These are phyloP conservation scores for Hysterangium stoloniferum DNA, from an alignment of 768 basidiomycete genomes.

Conservation along the genomic window DNA sequence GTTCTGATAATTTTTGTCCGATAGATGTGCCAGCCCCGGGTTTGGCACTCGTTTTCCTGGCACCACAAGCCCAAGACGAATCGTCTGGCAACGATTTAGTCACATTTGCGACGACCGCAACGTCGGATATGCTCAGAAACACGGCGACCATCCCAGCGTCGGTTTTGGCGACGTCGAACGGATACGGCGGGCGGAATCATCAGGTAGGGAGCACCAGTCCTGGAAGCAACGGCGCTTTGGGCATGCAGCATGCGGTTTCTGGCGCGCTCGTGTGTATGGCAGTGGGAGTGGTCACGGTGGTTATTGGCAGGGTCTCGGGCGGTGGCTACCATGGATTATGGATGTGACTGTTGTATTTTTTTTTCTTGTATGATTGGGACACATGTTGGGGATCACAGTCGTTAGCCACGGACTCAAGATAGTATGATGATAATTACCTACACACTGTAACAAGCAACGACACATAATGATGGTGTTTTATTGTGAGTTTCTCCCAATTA, in stretches of 20 bases:
- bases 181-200: slow-evolving; percentile 29
- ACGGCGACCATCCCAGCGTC: slow-evolving; percentile 47
- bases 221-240: background rate
- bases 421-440: too few relatives aligned
- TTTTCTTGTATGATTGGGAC: too few relatives aligned
- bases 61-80: slow-evolving; percentile 31
- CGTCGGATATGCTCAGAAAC: slow-evolving; percentile 41
- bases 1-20: slow-evolving; percentile 41
- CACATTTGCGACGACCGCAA: slow-evolving; percentile 51
- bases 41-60: slow-evolving; percentile 69
- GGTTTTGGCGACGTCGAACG: slow-evolving; percentile 58
- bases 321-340: too few relatives aligned
- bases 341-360: too few relatives aligned
- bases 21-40: slow-evolving; percentile 62
- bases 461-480: too few relatives aligned
- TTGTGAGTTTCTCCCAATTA: too few relatives aligned
- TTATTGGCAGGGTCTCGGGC: too few relatives aligned
- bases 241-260: background rate
- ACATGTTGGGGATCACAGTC: too few relatives aligned
- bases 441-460: too few relatives aligned
- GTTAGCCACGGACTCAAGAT: too few relatives aligned
- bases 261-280: too few relatives aligned
- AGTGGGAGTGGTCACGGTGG: slow-evolving; percentile 35
- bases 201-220: background rate
- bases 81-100: slow-evolving; percentile 22